A percentile compares a stretch with the other conserved stretches of the same genome.
These are phyloP conservation scores for Eutypa lata DNA, from an alignment of 2,329 filamentous ascomycete genomes.

Conservation along the genomic window DNA sequence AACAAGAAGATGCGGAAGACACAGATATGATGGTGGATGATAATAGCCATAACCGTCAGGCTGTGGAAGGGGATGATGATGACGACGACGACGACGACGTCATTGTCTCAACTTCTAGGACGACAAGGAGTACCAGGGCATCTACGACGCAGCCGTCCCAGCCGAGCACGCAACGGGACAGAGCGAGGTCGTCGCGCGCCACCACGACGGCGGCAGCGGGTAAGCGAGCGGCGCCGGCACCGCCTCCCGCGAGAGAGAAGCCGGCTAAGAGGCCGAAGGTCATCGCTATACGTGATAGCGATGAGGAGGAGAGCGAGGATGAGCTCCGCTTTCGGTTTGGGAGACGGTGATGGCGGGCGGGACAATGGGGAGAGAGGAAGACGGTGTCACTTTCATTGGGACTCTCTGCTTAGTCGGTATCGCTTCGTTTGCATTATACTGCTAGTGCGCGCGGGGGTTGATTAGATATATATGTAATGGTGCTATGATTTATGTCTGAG, in stretches of 20 bases:
- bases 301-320: slow-evolving; percentile 52
- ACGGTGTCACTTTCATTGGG: too few relatives aligned
- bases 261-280: slow-evolving; percentile 32
- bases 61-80: too few relatives aligned
- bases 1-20: slow-evolving; percentile 16
- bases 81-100: slow-evolving; percentile 21
- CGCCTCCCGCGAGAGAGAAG: slow-evolving; percentile 31
- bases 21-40: slow-evolving; percentile 12
- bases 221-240: slow-evolving; percentile 30
- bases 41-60: too few relatives aligned
- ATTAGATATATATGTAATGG: too few relatives aligned
- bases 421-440: too few relatives aligned
- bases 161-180: slow-evolving; percentile 18
- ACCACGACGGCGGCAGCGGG: slow-evolving; percentile 17
- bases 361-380: slow-evolving; percentile 1
- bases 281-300: slow-evolving; percentile 21
- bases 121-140: slow-evolving; percentile 29
- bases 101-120: slow-evolving; percentile 13
- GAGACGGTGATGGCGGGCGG: slow-evolving; percentile 33
- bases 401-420: too few relatives aligned
- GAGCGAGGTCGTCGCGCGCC: slow-evolving; percentile 19
- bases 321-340: slow-evolving; percentile 56
- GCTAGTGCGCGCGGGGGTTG: too few relatives aligned
- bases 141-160: slow-evolving; percentile 5
- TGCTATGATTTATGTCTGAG: too few relatives aligned